phyloP scores from a whole-genome alignment of 768 basidiomycete genomes.

The Lepiota subincarnata region DNA sequence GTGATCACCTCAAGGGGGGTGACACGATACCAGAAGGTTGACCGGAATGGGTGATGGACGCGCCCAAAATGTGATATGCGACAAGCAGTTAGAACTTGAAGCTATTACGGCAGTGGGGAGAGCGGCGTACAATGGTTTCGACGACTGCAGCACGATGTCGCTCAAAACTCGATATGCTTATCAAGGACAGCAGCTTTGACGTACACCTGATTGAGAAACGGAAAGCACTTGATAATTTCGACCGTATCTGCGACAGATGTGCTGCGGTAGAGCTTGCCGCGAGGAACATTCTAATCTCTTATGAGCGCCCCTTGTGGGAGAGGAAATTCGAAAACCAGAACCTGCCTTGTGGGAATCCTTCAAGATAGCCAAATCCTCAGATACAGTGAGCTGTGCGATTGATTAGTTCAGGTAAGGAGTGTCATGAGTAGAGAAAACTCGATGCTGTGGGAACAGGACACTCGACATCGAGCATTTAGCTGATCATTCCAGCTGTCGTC shows the following conservation, averaged over 20 bases:
- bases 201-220: slow-evolving; percentile 83
- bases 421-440: too few relatives aligned
- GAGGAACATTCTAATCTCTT: slow-evolving; percentile 85
- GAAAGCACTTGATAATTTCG: slow-evolving; percentile 74
- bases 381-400: too few relatives aligned
- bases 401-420: too few relatives aligned
- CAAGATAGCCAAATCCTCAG: too few relatives aligned
- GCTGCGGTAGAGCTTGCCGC: slow-evolving; percentile 96
- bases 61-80: slow-evolving; percentile 97
- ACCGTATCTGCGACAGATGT: slow-evolving; percentile 92
- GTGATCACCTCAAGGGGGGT: slow-evolving; percentile 73
- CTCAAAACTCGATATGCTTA: slow-evolving; percentile 91
- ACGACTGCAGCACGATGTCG: slow-evolving; percentile 13
- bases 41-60: slow-evolving; percentile 85
- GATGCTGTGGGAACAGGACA: too few relatives aligned
- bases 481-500: too few relatives aligned
- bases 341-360: slow-evolving; percentile 68
- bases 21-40: slow-evolving; percentile 89
- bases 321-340: slow-evolving; percentile 10
- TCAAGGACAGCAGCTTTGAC: slow-evolving; percentile 83
- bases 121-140: too few relatives aligned
- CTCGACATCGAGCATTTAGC: too few relatives aligned
- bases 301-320: slow-evolving; percentile 8
- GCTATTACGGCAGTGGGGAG: slow-evolving; percentile 38
- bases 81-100: slow-evolving; percentile 98